These are phyloP conservation scores for Neoboletus brunneissimus DNA, from an alignment of 768 basidiomycete genomes.

Conservation along the genomic window DNA sequence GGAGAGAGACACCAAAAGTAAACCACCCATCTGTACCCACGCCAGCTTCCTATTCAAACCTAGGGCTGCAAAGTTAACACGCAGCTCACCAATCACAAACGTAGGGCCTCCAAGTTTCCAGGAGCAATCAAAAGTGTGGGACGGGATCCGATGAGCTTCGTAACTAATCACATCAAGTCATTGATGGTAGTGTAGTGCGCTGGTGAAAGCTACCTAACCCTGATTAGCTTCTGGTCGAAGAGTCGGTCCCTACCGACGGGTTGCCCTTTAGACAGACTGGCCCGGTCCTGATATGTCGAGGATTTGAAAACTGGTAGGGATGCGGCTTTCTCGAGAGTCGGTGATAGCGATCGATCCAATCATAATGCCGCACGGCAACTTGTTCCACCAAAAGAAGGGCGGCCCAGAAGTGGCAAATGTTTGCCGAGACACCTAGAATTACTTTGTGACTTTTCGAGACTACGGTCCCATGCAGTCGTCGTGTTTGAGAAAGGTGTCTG, in stretches of 20 bases:
- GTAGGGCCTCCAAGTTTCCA: not conserved
- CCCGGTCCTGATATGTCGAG: not conserved
- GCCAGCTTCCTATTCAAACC: not conserved
- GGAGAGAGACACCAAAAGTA: not conserved
- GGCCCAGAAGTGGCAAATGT: not conserved
- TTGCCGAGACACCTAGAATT: not conserved
- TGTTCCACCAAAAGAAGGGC: not conserved
- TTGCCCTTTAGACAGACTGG: not conserved
- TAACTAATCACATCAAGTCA: not conserved
- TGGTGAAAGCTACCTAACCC: not conserved
- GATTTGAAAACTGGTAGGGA: not conserved
- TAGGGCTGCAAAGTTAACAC: not conserved
- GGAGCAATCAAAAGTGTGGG: not conserved
- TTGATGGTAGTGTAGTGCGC: no score
- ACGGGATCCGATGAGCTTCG: no score
- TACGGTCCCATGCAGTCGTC: no score
- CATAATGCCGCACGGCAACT: not conserved
- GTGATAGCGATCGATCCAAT: not conserved
- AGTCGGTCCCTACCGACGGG: no score
- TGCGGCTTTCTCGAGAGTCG: not conserved
- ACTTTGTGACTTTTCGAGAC: not conserved
- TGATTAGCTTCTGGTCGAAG: not conserved
- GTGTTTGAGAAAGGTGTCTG: not conserved
- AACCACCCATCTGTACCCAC: not conserved
- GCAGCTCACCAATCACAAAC: constrained; percentile 1